phyloP scores from a whole-genome alignment of 257 asterid genomes.

The Solanum rostratum region DNA sequence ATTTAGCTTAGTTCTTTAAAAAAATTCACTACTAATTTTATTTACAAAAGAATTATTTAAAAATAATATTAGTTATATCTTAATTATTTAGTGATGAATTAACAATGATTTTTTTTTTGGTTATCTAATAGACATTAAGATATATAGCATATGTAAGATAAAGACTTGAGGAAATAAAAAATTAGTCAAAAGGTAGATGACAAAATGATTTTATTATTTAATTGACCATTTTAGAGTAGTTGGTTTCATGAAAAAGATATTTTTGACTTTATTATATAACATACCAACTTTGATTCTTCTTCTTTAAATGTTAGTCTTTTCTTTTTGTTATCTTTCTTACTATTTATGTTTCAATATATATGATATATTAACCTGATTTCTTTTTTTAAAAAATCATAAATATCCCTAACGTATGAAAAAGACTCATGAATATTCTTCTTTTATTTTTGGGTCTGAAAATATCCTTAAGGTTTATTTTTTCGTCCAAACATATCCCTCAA shows the following conservation, averaged over 20 bases:
- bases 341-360: background rate
- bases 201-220: background rate
- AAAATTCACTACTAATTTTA: background rate
- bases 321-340: background rate
- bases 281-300: background rate
- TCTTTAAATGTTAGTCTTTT: background rate
- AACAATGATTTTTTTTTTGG: background rate
- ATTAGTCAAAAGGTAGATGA: background rate
- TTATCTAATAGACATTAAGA: background rate
- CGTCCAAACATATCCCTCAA: no score
- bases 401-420: no score
- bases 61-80: no score
- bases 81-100: background rate
- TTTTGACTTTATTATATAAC: background rate
- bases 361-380: no score
- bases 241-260: background rate
- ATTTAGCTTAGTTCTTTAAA: background rate
- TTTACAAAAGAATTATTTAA: background rate
- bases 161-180: background rate
- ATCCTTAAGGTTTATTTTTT: no score
- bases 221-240: background rate
- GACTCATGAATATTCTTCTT: no score
- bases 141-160: background rate
- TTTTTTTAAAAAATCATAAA: no score
- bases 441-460: no score